Evolutionary conservation across 2,329 filamentous ascomycete species (phyloP).

Genomic region (Fusarium xylarioides): DNA sequence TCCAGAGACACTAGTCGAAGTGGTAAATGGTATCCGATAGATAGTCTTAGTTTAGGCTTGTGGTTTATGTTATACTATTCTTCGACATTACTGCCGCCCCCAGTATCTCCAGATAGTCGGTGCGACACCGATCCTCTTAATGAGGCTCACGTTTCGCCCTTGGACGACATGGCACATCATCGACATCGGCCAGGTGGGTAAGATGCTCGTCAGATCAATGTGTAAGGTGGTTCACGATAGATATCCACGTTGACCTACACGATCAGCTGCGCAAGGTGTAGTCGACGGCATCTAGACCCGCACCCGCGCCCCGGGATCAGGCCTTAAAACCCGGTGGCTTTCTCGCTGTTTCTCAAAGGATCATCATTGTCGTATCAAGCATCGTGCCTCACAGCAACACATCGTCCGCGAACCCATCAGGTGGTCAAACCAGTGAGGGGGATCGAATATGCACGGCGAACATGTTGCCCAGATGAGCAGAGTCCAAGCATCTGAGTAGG

Average conservation of each 20-base stretch:
- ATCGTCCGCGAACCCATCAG: conserved; percentile 11
- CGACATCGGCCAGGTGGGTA: conserved; percentile 14
- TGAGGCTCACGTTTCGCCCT: conserved; percentile 34
- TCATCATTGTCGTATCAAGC: conserved; percentile 12
- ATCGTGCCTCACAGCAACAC: conserved; percentile 21
- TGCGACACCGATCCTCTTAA: conserved; percentile 22
- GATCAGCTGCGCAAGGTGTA: conserved; percentile 37
- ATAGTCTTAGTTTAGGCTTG: conserved; percentile 10
- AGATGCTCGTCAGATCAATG: conserved; percentile 13
- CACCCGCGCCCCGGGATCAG: conserved; percentile 14
- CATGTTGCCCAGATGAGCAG: conserved; percentile 8
- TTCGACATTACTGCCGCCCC: conserved; percentile 10
- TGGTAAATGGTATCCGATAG: background rate
- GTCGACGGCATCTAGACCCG: conserved; percentile 27
- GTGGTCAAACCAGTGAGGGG: conserved; percentile 14
- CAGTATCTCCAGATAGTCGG: conserved; percentile 12
- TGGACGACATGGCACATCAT: conserved; percentile 31
- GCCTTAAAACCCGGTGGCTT: background rate
- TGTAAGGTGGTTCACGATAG: conserved; percentile 1
- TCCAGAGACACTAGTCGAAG: background rate
- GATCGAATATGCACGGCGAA: conserved; percentile 1
- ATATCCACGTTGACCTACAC: conserved; percentile 29
- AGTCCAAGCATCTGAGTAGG: conserved; percentile 14
- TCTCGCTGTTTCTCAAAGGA: background rate
- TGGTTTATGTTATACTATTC: conserved; percentile 37